Evolutionary conservation across 129 eudicot species (phyloP), one percentile per base, ranked within the genome.

Genomic region (Gnaphalium uliginosum): DNA sequence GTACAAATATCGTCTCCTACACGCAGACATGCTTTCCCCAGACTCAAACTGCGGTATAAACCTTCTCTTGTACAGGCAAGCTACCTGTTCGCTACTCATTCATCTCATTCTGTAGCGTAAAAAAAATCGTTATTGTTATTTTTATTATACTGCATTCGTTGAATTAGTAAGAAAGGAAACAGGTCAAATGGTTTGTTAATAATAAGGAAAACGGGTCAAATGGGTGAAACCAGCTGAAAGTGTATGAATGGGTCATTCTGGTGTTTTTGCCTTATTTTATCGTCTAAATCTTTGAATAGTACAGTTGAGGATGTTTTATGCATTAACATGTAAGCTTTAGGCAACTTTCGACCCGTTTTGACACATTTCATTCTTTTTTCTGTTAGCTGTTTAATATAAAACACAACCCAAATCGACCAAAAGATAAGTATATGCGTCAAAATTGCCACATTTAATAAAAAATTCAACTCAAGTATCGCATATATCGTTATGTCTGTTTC

Each of bases 41-140:
- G 92, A 76, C 69, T 94, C 74, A 90, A 90, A 85, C 85, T 94
- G 87, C 98, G 98, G 68, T 94, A 94, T 72, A 94, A 90, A 86
- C 98, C 96, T 76, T 87, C 98, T 80, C 97, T 94, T 75, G 97
- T 90, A 66, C 98, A 94, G 93, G 97, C 85, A 85, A 82, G 96
- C 79, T 56, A 66, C 32, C 51, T 59, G 54, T 77, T 72, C 75
- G 74, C 70, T 32, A 59, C 53, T 77, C 65, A 66, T 27, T 71
- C 63, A 64, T 64, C 41, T 64, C 24, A 30, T 15, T 64, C 30
- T 15, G 18, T 27, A 30, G 13, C 32, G 8, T 30, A 63, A 63
- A 15, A 14, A 1, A 11, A 46, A 46, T 11, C 8, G 1, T 35
- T 35, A 0, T 35, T 35, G 1, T 50, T 50, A 35, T 43, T n/a